Base-by-base conservation (phyloP, 2,329 filamentous ascomycete species). In the Purpureocillium lavendulum region DNA sequence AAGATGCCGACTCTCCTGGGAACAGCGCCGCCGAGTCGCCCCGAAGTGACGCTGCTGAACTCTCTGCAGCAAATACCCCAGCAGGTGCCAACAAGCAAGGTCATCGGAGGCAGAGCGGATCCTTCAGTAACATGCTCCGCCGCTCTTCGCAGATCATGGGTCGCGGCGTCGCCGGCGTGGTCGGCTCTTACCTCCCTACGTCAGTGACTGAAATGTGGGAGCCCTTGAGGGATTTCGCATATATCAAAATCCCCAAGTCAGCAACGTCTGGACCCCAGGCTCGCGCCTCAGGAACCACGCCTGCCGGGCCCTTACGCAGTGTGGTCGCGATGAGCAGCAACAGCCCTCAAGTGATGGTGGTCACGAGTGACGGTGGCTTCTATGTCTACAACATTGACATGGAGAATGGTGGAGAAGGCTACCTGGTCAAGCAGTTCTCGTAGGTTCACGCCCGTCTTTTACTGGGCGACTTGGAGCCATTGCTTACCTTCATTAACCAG, bases 201-300 rank as follows among this genome's bases (percentile, higher is more conserved):
- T 90, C 89, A 2, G 88, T 98, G 4, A 90, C 90, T 1, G 90
- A 97, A 62, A 96, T 97, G 74, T 97, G 89, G 89, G 92, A 98
- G 54, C 92, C 92, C 0, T 70, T 84, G 43, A 78, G 92, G 40
- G 92, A 98, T 61, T 98, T 98, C 64, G 92, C 92, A 1, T 97
- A 87, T 72, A 89, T 97, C 55, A 94, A 92, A 59, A 77, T 98
- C 35, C 90, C 90, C 12, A 87, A 84, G 55, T 58, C 69, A 5
- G 45, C 51, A 13, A 40, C 45, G 4, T 41, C 53, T 4, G 44
- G 40, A 6, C 33, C 46, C 4, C 36, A 45, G 28, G 42, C 52
- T 6, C 35, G 50, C 26, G 34, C 45, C 48, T 15, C 61, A 4
- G 54, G 55, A 26, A 63, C 63, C 17, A 54, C 57, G 4, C 47